Conservation (phyloP, 1,284 basidiomycete species). For the Sporisorium sorghi region DNA sequence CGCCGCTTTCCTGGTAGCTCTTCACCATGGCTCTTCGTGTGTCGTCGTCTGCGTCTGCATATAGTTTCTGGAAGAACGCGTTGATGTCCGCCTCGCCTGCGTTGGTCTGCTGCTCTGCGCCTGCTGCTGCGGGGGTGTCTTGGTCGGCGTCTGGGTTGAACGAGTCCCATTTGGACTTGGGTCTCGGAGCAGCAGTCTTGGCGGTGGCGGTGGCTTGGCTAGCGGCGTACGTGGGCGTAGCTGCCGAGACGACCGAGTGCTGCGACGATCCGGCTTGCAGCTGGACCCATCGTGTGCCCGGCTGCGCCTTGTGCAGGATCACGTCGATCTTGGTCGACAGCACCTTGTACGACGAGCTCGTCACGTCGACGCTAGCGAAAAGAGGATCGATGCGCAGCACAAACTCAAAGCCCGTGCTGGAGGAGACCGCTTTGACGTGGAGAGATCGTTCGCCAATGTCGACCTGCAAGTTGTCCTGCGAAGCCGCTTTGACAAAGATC, state of each 20-base stretch:
- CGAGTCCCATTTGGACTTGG: constrained; percentile 62
- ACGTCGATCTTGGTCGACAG: constrained; percentile 63
- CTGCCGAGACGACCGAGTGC: constrained; percentile 8
- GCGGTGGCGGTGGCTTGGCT: constrained; percentile 7
- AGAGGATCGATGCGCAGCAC: constrained; percentile 45
- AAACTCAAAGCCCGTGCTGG: constrained; percentile 29
- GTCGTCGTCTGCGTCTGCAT: constrained; percentile 65
- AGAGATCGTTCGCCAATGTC: constrained; percentile 28
- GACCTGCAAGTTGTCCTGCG: constrained; percentile 45
- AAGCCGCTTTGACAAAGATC: constrained; percentile 60
- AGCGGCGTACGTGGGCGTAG: constrained; percentile 21
- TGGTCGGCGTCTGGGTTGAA: constrained; percentile 55
- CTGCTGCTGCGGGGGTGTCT: constrained; percentile 12
- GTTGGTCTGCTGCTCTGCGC: constrained; percentile 6
- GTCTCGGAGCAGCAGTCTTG: constrained; percentile 14
- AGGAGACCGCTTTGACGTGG: constrained; percentile 25
- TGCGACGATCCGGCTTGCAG: constrained; percentile 13
- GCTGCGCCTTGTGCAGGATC: constrained; percentile 46
- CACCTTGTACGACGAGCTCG: constrained; percentile 43
- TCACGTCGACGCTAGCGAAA: constrained; percentile 36
- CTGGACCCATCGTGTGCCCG: constrained; percentile 48
- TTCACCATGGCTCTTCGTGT: constrained; percentile 68
- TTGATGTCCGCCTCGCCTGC: constrained; percentile 57
- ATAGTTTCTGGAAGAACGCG: constrained; percentile 66
- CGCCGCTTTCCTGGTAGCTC: constrained; percentile 64